Conservation (phyloP, 441 rosid genomes). For the Croton setiger region DNA sequence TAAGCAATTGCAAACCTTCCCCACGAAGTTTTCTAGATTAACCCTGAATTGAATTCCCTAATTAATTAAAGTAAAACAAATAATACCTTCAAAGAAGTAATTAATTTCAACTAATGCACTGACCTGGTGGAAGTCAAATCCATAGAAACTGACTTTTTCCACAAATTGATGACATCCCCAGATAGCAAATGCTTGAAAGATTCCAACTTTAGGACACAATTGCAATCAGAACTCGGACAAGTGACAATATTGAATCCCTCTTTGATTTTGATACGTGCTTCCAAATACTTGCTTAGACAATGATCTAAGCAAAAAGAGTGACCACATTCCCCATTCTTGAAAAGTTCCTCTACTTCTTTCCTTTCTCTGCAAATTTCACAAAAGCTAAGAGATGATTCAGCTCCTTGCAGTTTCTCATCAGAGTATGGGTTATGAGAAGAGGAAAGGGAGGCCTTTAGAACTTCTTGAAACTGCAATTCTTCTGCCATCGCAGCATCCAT, state of each 20-base stretch:
- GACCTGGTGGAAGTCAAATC: slow-evolving; percentile 9
- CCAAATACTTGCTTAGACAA: slow-evolving; percentile 2
- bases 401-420: background rate
- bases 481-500: slow-evolving; percentile 3
- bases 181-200: background rate
- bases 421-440: background rate
- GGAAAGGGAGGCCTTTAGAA: background rate
- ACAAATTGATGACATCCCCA: background rate
- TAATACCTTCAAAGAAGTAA: background rate
- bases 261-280: background rate
- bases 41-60: no score
- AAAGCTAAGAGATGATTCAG: slow-evolving; percentile 2
- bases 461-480: slow-evolving; percentile 11
- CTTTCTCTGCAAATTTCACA: slow-evolving; percentile 5
- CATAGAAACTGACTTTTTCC: background rate
- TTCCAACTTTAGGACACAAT: background rate
- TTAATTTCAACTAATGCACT: background rate
- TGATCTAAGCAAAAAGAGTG: background rate
- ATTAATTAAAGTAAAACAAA: no score
- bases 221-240: background rate
- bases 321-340: background rate
- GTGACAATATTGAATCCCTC: background rate
- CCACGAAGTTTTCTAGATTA: no score
- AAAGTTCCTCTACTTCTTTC: background rate
- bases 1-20: no score